Evolutionary conservation across 345 rosid genomes (phyloP).

Genomic region (Bruguiera sexangula): DNA sequence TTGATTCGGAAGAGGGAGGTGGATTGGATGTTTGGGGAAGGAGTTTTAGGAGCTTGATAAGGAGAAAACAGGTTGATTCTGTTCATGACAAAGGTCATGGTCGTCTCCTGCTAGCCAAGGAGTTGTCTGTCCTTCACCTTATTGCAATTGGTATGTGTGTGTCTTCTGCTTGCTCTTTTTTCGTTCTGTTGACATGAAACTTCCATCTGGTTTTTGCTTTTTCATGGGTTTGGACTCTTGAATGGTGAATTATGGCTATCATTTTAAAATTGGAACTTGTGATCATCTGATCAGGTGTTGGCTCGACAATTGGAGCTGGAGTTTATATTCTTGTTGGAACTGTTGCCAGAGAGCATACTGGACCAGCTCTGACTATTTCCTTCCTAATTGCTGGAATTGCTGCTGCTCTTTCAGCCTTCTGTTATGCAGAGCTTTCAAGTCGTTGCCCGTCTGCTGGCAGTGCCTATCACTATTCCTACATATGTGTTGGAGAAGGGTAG

Average conservation of each 20-base stretch:
- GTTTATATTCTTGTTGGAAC: conserved; percentile 95
- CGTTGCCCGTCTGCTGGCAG: conserved; percentile 99
- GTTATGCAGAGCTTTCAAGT: conserved; percentile 94
- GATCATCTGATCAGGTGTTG: conserved; percentile 57
- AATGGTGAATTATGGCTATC: neutral
- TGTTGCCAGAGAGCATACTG: conserved; percentile 96
- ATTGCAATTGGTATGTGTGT: conserved; percentile 26
- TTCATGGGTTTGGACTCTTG: neutral
- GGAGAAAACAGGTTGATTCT: conserved; percentile 39
- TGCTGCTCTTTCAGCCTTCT: conserved; percentile 92
- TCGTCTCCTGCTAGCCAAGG: conserved; percentile 29
- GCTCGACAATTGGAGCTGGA: conserved; percentile 98
- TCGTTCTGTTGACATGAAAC: too few relatives aligned
- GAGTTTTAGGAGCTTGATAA: conserved; percentile 23
- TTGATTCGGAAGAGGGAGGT: conserved; percentile 19
- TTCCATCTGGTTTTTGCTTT: too few relatives aligned
- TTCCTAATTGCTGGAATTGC: conserved; percentile 93
- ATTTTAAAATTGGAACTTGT: neutral
- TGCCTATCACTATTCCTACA: conserved; percentile 96
- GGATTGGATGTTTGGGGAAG: conserved; percentile 18
- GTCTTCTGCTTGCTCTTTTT: neutral
- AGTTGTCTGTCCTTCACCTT: conserved; percentile 28
- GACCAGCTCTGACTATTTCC: conserved; percentile 88
- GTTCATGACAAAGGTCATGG: conserved; percentile 17
- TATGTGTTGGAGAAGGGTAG: conserved; percentile 94